These are phyloP conservation scores for Phycomyces blakesleeanus DNA, from an alignment of 192 early-diverging fungal genomes.

Conservation along the genomic window DNA sequence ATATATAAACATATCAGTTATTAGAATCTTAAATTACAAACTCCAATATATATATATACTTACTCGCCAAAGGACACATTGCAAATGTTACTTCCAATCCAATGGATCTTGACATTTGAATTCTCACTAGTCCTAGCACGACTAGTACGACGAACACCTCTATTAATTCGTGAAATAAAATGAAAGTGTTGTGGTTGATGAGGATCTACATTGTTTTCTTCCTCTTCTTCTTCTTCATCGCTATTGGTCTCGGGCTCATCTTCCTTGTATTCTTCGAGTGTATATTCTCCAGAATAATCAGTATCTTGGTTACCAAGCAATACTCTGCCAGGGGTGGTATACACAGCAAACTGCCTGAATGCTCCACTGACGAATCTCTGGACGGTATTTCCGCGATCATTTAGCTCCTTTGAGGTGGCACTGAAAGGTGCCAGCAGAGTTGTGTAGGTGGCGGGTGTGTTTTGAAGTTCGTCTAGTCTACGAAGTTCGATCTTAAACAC, in stretches of 20 bases:
- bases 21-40: no score
- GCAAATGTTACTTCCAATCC: slow-evolving; percentile 1
- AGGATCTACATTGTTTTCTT: not conserved
- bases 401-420: not conserved
- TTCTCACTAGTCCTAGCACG: no score
- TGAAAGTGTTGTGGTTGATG: no score
- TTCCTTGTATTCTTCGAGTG: no score
- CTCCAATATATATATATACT: not conserved
- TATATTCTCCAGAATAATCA: no score
- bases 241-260: no score
- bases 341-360: slow-evolving; percentile 21
- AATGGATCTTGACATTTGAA: no score
- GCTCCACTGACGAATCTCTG: slow-evolving; percentile 12
- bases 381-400: not conserved
- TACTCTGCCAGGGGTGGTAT: slow-evolving; percentile 9
- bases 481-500: slow-evolving; percentile 10
- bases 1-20: not conserved
- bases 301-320: slow-evolving; percentile 6
- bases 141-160: no score
- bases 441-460: not conserved
- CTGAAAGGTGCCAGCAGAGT: slow-evolving; percentile 12
- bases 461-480: not conserved
- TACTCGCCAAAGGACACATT: slow-evolving; percentile 30
- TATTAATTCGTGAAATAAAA: no score
- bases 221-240: not conserved